Conservation (phyloP, 176 grass and related monocot species). For the Carex cristatella region DNA sequence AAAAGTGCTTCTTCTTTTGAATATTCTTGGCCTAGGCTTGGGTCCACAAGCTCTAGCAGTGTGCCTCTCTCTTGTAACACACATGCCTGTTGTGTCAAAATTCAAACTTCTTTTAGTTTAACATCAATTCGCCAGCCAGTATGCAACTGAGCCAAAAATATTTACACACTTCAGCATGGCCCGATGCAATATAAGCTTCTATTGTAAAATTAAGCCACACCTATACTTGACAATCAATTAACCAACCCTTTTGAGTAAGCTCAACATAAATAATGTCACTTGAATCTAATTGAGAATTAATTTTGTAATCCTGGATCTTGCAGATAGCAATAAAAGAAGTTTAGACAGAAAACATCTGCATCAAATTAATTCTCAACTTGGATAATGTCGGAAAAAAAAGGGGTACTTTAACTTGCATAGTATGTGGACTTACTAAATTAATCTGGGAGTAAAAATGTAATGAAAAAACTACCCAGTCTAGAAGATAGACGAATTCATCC, state of each 20-base stretch:
- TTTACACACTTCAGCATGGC: not conserved
- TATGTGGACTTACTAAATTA: not conserved
- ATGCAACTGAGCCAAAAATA: not conserved
- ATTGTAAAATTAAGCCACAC: not conserved
- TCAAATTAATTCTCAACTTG: not conserved
- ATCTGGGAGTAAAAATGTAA: not conserved
- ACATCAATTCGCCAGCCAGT: not conserved
- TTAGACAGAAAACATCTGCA: not conserved
- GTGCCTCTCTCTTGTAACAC: conserved; percentile 66
- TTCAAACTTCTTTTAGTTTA: conserved; percentile 24
- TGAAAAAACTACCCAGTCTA: conserved; percentile 66
- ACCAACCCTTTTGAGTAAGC: not conserved
- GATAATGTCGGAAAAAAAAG: not conserved
- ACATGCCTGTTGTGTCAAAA: conserved; percentile 45
- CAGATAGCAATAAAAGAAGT: not conserved
- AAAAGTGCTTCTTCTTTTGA: conserved; percentile 67
- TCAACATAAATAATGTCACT: not conserved
- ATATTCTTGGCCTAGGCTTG: conserved; percentile 53
- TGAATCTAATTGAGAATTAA: not conserved
- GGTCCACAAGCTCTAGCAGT: conserved; percentile 81
- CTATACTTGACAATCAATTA: not conserved
- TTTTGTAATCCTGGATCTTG: not conserved
- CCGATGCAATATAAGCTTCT: not conserved
- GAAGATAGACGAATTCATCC: conserved; percentile 90
- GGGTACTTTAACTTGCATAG: not conserved